Base-by-base conservation (phyloP, 2,329 filamentous ascomycete species). In the Colletotrichum sidae region DNA sequence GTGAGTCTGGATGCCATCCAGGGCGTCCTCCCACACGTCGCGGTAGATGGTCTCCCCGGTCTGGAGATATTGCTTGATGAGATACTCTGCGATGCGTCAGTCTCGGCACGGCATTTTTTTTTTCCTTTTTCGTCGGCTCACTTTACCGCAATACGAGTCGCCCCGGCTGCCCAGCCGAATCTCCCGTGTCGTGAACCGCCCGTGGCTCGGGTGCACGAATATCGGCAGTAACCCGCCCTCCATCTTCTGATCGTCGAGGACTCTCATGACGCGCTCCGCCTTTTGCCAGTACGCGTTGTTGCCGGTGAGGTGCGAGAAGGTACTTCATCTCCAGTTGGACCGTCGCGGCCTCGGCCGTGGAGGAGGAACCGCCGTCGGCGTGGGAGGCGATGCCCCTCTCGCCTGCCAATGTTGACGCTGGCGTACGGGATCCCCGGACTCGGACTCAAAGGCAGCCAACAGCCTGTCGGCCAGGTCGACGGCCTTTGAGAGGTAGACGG, bases 271-370 rank as follows among this genome's bases (percentile, higher is more conserved):
- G 70, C 92, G 92, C 78, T 98, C 96, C 2, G 89, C 94, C 72
- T 89, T 90, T 69, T 95, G 89, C 96, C 96, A 99, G 78, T 96
- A 98, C 66, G 92, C 85, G 50, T 90, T 88, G 78, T 99, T 96
- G 37, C 96, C 96, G 0, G 94, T 98, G 64, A 98, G 83, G 77
- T 96, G 97, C 50, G 95, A 91, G 11, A 99, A 99, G 84, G 74
- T 98, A 98, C 77, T 98, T 98, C 84, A 98, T 93, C 77, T 99
- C 96, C 8, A 99, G 87, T 80, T 99, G 96, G 49, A 98, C 77
- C 8, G 92, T 95, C 2, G 94, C 93, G 0, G 95, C 92, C 81
- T 98, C 96, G 2, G 96, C 94, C 0, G 95, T 97, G 2, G 94
- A 97, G 1, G 94, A 96, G 8, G 95, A 93, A 8, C 96, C 96